phyloP scores from a whole-genome alignment of 2,329 filamentous ascomycete genomes.

The Trichoderma arundinaceum region DNA sequence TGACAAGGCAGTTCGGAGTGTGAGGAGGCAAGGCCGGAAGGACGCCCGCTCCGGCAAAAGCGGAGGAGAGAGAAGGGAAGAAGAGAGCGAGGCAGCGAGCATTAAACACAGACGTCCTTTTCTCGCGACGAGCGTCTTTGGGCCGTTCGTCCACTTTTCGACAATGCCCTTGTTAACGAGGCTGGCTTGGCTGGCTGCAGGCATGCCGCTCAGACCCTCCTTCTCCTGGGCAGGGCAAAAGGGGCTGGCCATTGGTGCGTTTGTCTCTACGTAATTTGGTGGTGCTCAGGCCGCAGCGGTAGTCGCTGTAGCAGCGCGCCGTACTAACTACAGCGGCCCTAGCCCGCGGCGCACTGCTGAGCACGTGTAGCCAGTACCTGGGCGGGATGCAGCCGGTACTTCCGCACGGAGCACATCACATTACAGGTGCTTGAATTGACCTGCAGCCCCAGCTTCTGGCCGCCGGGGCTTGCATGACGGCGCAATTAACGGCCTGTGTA shows the following conservation, averaged over 20 bases:
- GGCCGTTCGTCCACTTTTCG: conserved; percentile 28
- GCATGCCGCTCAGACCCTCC: conserved; percentile 28
- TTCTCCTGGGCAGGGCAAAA: conserved; percentile 25
- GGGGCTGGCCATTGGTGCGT: conserved; percentile 30
- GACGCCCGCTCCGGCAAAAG: conserved; percentile 22
- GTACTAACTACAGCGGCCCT: not conserved
- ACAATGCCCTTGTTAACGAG: conserved; percentile 18
- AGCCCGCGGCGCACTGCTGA: not conserved
- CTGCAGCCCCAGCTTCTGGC: conserved; percentile 19
- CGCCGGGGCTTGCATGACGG: conserved; percentile 22
- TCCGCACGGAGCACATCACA: conserved; percentile 19
- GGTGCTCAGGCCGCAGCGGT: conserved; percentile 1
- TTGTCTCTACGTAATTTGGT: conserved; percentile 24
- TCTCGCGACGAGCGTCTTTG: conserved; percentile 22
- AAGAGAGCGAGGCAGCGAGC: conserved; percentile 11
- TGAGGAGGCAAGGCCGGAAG: conserved; percentile 29
- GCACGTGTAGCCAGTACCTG: conserved; percentile 13
- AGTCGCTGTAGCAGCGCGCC: not conserved
- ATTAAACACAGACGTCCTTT: conserved; percentile 12
- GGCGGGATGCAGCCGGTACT: not conserved
- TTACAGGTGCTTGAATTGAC: conserved; percentile 3
- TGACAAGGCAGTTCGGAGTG: conserved; percentile 8
- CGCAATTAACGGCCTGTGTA: conserved; percentile 8
- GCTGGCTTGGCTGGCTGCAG: conserved; percentile 24
- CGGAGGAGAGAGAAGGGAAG: conserved; percentile 14